phyloP scores from a whole-genome alignment of 108 stramenopile genomes.

The Cyclotella distinguenda region DNA sequence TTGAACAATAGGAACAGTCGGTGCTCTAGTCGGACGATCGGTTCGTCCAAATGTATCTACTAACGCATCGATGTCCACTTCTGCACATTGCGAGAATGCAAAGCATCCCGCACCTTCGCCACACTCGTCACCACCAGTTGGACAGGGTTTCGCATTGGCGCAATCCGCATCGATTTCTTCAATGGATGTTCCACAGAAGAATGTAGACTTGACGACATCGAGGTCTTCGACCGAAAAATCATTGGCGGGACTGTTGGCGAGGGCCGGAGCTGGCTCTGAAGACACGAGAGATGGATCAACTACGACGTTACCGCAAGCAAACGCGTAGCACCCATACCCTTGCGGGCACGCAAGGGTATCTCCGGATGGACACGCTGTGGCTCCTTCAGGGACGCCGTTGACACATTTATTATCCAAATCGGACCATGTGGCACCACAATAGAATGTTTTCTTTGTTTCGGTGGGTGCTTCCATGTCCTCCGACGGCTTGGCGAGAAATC shows the following conservation, averaged over 20 bases:
- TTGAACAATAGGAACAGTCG: conserved; percentile 37
- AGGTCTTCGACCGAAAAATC: conserved; percentile 33
- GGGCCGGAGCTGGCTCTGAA: conserved; percentile 16
- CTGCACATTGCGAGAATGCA: conserved; percentile 36
- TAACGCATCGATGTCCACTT: conserved; percentile 32
- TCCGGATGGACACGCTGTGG: conserved; percentile 41
- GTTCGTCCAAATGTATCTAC: conserved; percentile 43
- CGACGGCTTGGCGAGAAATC: conserved; percentile 29
- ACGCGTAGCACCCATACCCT: conserved; percentile 42
- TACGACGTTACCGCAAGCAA: conserved; percentile 24
- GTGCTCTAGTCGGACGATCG: conserved; percentile 41
- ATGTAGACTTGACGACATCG: conserved; percentile 30
- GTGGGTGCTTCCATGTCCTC: conserved; percentile 2
- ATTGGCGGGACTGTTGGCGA: neutral
- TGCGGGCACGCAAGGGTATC: conserved; percentile 39
- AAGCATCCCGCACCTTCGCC: conserved; percentile 37
- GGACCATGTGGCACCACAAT: conserved; percentile 30
- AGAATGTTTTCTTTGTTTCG: conserved; percentile 21
- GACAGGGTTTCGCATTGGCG: conserved; percentile 39
- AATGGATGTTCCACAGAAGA: conserved; percentile 35
- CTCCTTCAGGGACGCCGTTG: conserved; percentile 31
- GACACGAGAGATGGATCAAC: conserved; percentile 3
- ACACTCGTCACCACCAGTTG: conserved; percentile 34
- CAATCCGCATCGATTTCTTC: conserved; percentile 31
- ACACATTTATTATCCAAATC: conserved; percentile 42